These are phyloP conservation scores for Phytophthora vignae DNA, from an alignment of 352 stramenopile species.

Conservation along the genomic window DNA sequence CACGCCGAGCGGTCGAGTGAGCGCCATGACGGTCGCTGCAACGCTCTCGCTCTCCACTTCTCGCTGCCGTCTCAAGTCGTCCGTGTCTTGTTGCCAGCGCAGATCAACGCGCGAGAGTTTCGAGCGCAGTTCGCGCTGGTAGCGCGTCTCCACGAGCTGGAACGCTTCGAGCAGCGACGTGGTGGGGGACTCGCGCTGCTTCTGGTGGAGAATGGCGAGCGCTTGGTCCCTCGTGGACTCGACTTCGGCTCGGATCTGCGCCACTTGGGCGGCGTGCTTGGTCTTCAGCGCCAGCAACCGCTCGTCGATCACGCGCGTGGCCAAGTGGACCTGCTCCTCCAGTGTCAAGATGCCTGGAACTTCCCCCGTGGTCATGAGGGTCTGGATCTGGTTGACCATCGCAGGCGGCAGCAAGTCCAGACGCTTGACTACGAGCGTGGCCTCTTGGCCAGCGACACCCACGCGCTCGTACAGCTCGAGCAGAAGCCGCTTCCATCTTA, in stretches of 20 bases:
- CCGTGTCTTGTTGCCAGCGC: slow-evolving; percentile 66
- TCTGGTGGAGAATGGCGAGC: slow-evolving; percentile 28
- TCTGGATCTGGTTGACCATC: slow-evolving; percentile 55
- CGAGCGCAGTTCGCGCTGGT: slow-evolving; percentile 39
- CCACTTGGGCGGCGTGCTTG: slow-evolving; percentile 37
- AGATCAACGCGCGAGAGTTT: slow-evolving; percentile 57
- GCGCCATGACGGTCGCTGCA: slow-evolving; percentile 76
- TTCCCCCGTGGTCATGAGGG: slow-evolving; percentile 65
- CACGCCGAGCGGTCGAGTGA: slow-evolving; percentile 73
- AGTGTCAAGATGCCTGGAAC: slow-evolving; percentile 63
- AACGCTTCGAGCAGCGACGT: slow-evolving; percentile 32
- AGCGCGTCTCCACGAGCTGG: slow-evolving; percentile 46
- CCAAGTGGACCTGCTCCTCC: slow-evolving; percentile 74
- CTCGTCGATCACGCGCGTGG: slow-evolving; percentile 69
- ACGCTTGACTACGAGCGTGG: slow-evolving; percentile 68
- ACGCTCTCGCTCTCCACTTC: slow-evolving; percentile 82
- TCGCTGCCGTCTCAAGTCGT: slow-evolving; percentile 61
- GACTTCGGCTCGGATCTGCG: slow-evolving; percentile 41
- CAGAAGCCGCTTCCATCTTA: slow-evolving; percentile 56
- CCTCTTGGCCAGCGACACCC: slow-evolving; percentile 58
- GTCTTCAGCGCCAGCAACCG: slow-evolving; percentile 61
- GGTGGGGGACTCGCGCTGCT: slow-evolving; percentile 45
- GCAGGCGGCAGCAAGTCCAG: slow-evolving; percentile 45
- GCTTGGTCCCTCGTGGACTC: slow-evolving; percentile 43
- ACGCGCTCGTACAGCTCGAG: slow-evolving; percentile 60